phyloP scores from a whole-genome alignment of 2,329 filamentous ascomycete species.

The Tolypocladium tundrense region DNA sequence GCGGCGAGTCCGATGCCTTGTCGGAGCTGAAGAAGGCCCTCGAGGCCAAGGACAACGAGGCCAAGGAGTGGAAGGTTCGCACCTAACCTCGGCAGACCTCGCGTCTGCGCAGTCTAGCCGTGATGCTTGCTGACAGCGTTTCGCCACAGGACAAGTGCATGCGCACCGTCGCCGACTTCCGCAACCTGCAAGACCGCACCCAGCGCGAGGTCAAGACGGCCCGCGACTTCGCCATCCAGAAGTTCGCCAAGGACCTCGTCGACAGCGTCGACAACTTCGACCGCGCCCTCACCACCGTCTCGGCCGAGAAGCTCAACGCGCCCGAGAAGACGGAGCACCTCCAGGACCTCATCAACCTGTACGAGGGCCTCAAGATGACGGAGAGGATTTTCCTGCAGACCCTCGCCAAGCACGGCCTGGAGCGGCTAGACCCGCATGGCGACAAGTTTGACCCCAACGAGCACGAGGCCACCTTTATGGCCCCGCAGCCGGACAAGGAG shows the following conservation, averaged over 20 bases:
- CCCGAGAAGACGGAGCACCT: slow-evolving; percentile 40
- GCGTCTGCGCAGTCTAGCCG: neutral
- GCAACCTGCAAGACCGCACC: slow-evolving; percentile 93
- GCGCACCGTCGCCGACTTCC: slow-evolving; percentile 90
- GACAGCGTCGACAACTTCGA: slow-evolving; percentile 97
- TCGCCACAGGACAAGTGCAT: slow-evolving; percentile 75
- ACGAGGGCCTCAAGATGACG: slow-evolving; percentile 92
- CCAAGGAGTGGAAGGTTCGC: slow-evolving; percentile 72
- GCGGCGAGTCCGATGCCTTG: slow-evolving; percentile 23
- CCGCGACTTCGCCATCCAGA: slow-evolving; percentile 88
- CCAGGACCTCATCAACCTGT: slow-evolving; percentile 67
- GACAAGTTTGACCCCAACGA: slow-evolving; percentile 94
- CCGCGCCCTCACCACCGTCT: slow-evolving; percentile 74
- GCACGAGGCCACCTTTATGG: slow-evolving; percentile 95
- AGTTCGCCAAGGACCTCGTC: slow-evolving; percentile 88
- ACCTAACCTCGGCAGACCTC: slow-evolving; percentile 4
- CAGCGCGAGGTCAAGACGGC: slow-evolving; percentile 80
- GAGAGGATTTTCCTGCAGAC: slow-evolving; percentile 79
- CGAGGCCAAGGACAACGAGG: slow-evolving; percentile 42
- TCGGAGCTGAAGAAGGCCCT: slow-evolving; percentile 39
- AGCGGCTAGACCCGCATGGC: slow-evolving; percentile 72
- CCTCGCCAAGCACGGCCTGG: slow-evolving; percentile 86
- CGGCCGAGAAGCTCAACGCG: slow-evolving; percentile 57
- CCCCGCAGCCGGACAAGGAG: slow-evolving; percentile 77
- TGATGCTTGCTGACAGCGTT: neutral